phyloP scores from a whole-genome alignment of 352 stramenopile genomes.

The Phytophthora pseudosyringae region DNA sequence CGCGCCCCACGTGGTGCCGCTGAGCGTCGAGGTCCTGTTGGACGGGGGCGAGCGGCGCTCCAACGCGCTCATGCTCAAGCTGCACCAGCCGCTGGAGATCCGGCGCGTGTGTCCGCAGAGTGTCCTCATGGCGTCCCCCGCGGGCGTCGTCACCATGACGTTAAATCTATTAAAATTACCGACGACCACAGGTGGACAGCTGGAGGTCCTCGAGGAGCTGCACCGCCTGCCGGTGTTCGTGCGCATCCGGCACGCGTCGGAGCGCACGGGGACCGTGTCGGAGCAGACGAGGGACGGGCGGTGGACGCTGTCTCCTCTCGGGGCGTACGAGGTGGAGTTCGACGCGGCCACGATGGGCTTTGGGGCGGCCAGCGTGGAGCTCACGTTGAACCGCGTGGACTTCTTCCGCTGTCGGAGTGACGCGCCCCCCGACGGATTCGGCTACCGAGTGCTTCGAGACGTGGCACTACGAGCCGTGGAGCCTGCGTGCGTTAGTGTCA shows the following conservation, averaged over 20 bases:
- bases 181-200: slow-evolving; percentile 8
- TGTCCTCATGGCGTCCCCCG: slow-evolving; percentile 57
- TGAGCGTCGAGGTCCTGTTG: slow-evolving; percentile 67
- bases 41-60: slow-evolving; percentile 57
- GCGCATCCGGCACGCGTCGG: slow-evolving; percentile 54
- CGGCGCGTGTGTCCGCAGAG: slow-evolving; percentile 60
- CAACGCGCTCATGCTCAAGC: slow-evolving; percentile 50
- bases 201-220: slow-evolving; percentile 47
- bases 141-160: slow-evolving; percentile 46
- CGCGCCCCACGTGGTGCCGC: slow-evolving; percentile 55
- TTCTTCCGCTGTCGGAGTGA: slow-evolving; percentile 57
- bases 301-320: slow-evolving; percentile 64
- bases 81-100: slow-evolving; percentile 63
- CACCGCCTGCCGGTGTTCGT: slow-evolving; percentile 58
- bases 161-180: slow-evolving; percentile 66
- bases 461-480: slow-evolving; percentile 51
- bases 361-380: slow-evolving; percentile 49
- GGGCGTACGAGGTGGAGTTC: slow-evolving; percentile 70
- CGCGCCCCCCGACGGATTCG: slow-evolving; percentile 38
- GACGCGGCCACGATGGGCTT: slow-evolving; percentile 63
- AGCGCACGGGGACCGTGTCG: slow-evolving; percentile 55
- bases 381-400: slow-evolving; percentile 61
- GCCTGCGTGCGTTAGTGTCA: slow-evolving; percentile 66
- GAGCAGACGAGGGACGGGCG: slow-evolving; percentile 54
- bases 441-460: slow-evolving; percentile 62